These are phyloP conservation scores for Pythium folliculosum DNA, from an alignment of 352 stramenopile species.

Conservation along the genomic window DNA sequence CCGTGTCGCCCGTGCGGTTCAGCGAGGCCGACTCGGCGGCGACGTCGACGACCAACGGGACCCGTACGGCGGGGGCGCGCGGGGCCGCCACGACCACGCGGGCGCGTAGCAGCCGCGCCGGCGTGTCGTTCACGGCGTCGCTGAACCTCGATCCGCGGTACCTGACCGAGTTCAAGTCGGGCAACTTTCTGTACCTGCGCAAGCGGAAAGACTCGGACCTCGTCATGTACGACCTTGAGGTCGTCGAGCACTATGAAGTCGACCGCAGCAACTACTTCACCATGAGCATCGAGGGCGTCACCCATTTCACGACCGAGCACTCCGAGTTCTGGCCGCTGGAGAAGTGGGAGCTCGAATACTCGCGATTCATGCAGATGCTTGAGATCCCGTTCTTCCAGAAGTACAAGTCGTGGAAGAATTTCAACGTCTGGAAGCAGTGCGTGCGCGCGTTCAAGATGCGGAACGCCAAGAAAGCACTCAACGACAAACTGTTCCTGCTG, in stretches of 20 bases:
- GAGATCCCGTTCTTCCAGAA: slow-evolving; percentile 91
- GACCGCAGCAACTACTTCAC: slow-evolving; percentile 91
- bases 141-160: slow-evolving; percentile 76
- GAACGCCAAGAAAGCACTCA: slow-evolving; percentile 80
- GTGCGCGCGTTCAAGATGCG: slow-evolving; percentile 88
- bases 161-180: slow-evolving; percentile 69
- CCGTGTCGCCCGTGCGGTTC: slow-evolving; percentile 23
- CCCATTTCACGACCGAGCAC: slow-evolving; percentile 87
- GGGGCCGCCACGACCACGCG: slow-evolving; percentile 1
- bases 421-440: slow-evolving; percentile 91
- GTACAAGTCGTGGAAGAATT: slow-evolving; percentile 95
- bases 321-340: slow-evolving; percentile 92
- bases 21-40: slow-evolving; percentile 1
- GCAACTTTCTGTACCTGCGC: slow-evolving; percentile 84
- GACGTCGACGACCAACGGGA: not conserved
- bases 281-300: slow-evolving; percentile 91
- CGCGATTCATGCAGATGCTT: slow-evolving; percentile 90
- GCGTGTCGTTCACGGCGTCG: slow-evolving; percentile 72
- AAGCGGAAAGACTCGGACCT: slow-evolving; percentile 65
- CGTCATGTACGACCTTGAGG: slow-evolving; percentile 83
- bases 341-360: slow-evolving; percentile 93
- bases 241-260: slow-evolving; percentile 84
- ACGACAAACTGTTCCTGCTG: slow-evolving; percentile 88
- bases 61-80: slow-evolving; percentile 8
- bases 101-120: not conserved